These are phyloP conservation scores for Mesembryanthemum crystallinum DNA, from an alignment of 148 eudicot genomes.

Conservation along the genomic window DNA sequence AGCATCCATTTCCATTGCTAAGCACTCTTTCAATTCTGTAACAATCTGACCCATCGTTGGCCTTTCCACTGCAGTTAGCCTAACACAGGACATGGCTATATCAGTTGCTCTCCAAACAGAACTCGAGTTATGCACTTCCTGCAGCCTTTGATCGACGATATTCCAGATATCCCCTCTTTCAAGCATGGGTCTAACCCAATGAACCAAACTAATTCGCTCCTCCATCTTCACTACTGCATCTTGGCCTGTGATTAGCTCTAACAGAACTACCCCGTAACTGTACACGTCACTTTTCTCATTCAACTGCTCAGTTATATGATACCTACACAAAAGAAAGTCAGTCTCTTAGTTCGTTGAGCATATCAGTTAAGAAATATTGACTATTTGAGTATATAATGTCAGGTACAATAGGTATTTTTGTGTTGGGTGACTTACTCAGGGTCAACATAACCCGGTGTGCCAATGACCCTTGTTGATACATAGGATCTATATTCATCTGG, in stretches of 20 bases:
- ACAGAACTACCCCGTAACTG: constrained; percentile 38
- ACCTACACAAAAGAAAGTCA: constrained; percentile 13
- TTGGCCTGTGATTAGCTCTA: constrained; percentile 36
- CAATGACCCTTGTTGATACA: constrained; percentile 27
- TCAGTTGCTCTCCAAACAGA: constrained; percentile 29
- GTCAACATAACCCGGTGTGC: constrained; percentile 34
- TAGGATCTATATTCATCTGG: constrained; percentile 22
- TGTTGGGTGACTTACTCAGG: constrained; percentile 23
- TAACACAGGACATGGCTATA: constrained; percentile 33
- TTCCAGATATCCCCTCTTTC: constrained; percentile 22
- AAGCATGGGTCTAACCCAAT: constrained; percentile 23
- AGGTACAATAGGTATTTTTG: not conserved
- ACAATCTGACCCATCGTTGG: constrained; percentile 38
- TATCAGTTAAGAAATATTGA: no score
- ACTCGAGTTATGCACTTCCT: constrained; percentile 19
- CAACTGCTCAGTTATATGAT: constrained; percentile 17
- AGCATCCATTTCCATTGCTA: constrained; percentile 13
- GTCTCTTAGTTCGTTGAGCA: not conserved
- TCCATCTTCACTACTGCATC: constrained; percentile 15
- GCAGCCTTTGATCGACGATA: constrained; percentile 30
- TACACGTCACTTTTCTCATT: constrained; percentile 39
- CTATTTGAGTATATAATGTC: not conserved
- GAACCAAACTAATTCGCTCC: constrained; percentile 10
- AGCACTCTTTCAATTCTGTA: constrained; percentile 31
- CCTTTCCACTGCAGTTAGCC: constrained; percentile 12